These are phyloP conservation scores for Mucor plumbeus DNA, from an alignment of 371 early-diverging fungal genomes.

Conservation along the genomic window DNA sequence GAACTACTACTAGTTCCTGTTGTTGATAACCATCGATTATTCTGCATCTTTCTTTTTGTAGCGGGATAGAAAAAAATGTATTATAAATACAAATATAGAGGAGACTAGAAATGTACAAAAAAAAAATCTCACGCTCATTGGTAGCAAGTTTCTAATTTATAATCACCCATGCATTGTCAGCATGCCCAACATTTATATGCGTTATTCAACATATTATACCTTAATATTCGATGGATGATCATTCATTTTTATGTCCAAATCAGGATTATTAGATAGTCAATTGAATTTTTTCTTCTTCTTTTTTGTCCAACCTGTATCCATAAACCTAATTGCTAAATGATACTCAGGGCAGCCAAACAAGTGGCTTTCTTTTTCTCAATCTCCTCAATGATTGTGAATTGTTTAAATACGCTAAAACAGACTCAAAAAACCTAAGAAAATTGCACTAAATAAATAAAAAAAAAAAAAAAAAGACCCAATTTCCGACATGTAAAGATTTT, in stretches of 20 bases:
- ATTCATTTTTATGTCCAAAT: too few relatives aligned
- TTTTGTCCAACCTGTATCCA: too few relatives aligned
- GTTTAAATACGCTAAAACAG: not conserved
- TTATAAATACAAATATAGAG: not conserved
- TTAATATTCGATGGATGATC: too few relatives aligned
- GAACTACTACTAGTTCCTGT: not conserved
- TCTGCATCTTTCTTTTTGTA: not conserved
- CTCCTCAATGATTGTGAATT: not conserved
- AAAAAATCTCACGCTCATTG: constrained; percentile 5
- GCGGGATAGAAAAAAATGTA: not conserved
- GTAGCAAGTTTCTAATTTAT: not conserved
- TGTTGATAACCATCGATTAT: not conserved
- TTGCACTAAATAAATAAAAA: not conserved
- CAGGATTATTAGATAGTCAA: too few relatives aligned
- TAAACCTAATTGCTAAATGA: not conserved
- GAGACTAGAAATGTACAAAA: not conserved
- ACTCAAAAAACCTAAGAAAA: not conserved
- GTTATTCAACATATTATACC: not conserved
- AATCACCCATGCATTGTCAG: not conserved
- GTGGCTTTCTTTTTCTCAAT: not conserved
- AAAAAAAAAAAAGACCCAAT: not conserved
- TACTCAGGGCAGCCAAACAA: not conserved
- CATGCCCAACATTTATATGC: not conserved
- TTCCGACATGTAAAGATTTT: not conserved
- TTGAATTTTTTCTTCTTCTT: too few relatives aligned